Evolutionary conservation across 2,329 filamentous ascomycete genomes (phyloP).

Genomic region (Colletotrichum plurivorum): DNA sequence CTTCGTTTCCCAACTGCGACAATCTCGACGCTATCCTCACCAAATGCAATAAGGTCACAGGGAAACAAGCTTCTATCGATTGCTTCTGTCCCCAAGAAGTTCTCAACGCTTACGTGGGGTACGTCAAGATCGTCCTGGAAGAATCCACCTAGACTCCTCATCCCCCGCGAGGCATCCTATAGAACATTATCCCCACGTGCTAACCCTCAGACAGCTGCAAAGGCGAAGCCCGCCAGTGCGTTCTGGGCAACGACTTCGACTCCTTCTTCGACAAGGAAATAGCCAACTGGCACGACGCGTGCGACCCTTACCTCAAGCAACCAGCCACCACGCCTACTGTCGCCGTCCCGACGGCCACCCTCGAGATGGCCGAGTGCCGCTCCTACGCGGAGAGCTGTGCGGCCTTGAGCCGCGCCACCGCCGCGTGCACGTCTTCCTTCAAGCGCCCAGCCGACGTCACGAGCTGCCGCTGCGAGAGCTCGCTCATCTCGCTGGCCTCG

Average conservation of each 20-base stretch:
- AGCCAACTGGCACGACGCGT: conserved; percentile 17
- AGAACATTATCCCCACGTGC: no score
- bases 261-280: conserved; percentile 9
- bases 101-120: conserved; percentile 24
- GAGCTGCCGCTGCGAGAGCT: conserved; percentile 16
- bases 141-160: not conserved
- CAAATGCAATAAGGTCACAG: conserved; percentile 10
- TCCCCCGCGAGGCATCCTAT: no score
- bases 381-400: conserved; percentile 14
- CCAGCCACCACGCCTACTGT: not conserved
- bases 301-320: not conserved
- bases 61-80: conserved; percentile 4
- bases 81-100: conserved; percentile 25
- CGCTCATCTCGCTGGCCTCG: conserved; percentile 15
- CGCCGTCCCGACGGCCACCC: conserved; percentile 13
- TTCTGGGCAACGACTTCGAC: conserved; percentile 14
- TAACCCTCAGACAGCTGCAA: conserved; percentile 5
- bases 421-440: conserved; percentile 6
- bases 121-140: not conserved
- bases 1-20: conserved; percentile 10
- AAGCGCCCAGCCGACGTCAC: conserved; percentile 1
- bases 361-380: not conserved
- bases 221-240: conserved; percentile 11
- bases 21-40: not conserved
- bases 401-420: not conserved